Evolutionary conservation across 2,329 filamentous ascomycete species (phyloP), one percentile per base, ranked within the genome.

Genomic region (Albifimbria verrucaria): DNA sequence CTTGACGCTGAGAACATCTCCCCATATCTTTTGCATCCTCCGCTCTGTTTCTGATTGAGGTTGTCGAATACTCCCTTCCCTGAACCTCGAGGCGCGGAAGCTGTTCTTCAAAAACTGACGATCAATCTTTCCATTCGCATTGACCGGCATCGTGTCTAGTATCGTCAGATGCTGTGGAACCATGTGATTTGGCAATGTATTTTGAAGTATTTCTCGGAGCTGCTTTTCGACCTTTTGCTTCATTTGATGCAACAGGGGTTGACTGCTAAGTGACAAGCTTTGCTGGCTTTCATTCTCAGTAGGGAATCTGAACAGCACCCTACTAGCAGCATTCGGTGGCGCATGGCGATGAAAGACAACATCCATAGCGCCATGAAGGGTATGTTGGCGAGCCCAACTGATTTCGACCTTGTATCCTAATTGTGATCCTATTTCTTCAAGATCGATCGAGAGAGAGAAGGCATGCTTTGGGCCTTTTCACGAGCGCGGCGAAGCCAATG

Each of bases 341-440:
- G 47, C n/a, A 65, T 42, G 39, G 18, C 36, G 48, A 48, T 58
- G 54, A 43, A 62, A 55, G 17, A 62, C 25, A 21, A 54, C 52
- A 25, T 59, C 54, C 10, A 62, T 4, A 7, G 28, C 57, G 43
- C 58, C 59, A 21, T n/a, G 25, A 21, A 58, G 58, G 7, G 57
- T 59, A 15, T 41, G 51, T 36, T 72, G 72, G 12, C 67, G 63
- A 0, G 77, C 79, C 55, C 75, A 76, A 47, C 69, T 66, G 2
- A 67, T 58, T 39, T 78, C 73, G 23, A 78, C 74, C 28, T 74
- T 61, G 54, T 78, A 80, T 22, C 75, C 75, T 41, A 67, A 57
- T 26, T 59, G 60, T 53, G 67, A 28, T 9, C 56, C 58, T 2
- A 68, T 43, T 21, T 59, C 43, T 2, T 48, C 53, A 7, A 65